Percentiles rank a stretch among this genome's conserved stretches.
These are phyloP conservation scores for Solanum virginianum DNA, from an alignment of 257 asterid species.

Conservation along the genomic window DNA sequence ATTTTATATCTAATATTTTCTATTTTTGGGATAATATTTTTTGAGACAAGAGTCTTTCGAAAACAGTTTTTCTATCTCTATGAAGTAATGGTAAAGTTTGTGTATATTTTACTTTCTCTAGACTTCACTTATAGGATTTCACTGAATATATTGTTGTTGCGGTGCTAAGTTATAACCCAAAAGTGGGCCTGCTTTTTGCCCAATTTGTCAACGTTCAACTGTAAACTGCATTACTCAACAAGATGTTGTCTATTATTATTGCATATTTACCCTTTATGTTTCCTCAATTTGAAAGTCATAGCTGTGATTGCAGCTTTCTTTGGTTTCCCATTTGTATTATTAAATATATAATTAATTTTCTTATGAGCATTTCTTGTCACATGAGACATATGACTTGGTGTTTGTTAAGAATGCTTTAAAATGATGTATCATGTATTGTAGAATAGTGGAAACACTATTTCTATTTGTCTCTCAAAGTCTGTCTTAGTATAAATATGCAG, in stretches of 20 bases:
- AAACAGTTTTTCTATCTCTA: too few relatives aligned
- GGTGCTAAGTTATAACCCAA: background rate
- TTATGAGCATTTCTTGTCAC: background rate
- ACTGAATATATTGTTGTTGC: too few relatives aligned
- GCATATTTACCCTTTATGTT: background rate
- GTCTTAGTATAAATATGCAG: too few relatives aligned
- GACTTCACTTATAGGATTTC: too few relatives aligned
- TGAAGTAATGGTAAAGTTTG: too few relatives aligned
- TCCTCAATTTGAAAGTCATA: background rate
- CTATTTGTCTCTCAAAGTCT: background rate
- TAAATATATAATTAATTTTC: background rate
- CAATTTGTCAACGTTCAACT: background rate
- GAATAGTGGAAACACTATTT: background rate
- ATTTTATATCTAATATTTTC: too few relatives aligned
- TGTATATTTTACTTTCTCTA: too few relatives aligned
- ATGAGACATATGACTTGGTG: background rate
- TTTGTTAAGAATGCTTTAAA: background rate
- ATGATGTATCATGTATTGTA: background rate
- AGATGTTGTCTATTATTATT: background rate
- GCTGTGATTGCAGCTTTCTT: background rate
- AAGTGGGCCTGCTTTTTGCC: background rate
- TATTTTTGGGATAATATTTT: too few relatives aligned
- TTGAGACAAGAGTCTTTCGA: too few relatives aligned
- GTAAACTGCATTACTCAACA: background rate
- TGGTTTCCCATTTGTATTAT: background rate